These are phyloP conservation scores for Fusarium sp. DNA, from an alignment of 2,329 filamentous ascomycete genomes.

Conservation along the genomic window DNA sequence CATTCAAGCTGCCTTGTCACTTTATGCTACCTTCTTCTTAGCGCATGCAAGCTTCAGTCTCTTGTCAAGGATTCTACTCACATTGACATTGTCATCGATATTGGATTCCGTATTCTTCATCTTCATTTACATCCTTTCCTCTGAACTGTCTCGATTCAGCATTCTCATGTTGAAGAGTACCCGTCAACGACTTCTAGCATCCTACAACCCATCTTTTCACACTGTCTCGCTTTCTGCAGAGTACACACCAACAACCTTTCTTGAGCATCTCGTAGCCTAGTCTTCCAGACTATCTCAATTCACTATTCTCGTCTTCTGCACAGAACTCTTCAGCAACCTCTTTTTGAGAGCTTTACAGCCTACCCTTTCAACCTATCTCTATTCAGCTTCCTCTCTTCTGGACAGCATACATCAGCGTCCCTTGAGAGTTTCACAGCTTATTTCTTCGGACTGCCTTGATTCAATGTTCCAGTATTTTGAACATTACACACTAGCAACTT, in stretches of 20 bases:
- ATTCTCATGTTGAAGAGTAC: background rate
- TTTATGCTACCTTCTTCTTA: background rate
- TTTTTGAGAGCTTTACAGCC: background rate
- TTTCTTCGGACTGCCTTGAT: background rate
- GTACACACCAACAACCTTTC: background rate
- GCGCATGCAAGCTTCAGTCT: background rate
- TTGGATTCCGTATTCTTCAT: background rate
- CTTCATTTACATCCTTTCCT: background rate
- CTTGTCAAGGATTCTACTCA: background rate
- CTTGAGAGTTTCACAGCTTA: background rate
- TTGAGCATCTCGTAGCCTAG: background rate
- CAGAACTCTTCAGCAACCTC: background rate
- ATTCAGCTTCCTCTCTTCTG: background rate
- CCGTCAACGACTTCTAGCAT: background rate
- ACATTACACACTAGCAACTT: background rate
- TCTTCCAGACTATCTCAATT: background rate
- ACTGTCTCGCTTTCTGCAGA: background rate
- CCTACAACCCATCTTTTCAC: background rate
- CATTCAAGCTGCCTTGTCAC: background rate
- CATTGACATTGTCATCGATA: background rate
- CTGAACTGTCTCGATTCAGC: background rate
- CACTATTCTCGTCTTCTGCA: background rate
- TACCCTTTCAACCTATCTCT: background rate
- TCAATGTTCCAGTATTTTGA: background rate
- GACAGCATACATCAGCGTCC: background rate